Evolutionary conservation across 1,284 basidiomycete genomes (phyloP), one percentile per base, ranked within the genome.

Genomic region (Ustilago loliicola): DNA sequence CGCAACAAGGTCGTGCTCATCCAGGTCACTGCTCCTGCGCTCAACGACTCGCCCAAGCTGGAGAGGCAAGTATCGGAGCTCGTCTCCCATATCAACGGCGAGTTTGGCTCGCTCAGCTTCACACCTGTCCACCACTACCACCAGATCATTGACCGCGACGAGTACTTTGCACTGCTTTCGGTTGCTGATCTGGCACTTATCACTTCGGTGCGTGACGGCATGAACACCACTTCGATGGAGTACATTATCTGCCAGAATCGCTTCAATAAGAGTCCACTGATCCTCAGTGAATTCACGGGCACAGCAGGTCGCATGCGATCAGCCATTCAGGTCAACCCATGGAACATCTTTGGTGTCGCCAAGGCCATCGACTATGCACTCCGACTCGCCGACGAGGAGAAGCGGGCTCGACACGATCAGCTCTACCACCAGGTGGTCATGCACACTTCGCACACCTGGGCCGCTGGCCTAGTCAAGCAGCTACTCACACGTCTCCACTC

Each of bases 61-160:
- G 96, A 98, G 88, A 90, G 94, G 29, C 93, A 95, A 88, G 92
- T 98, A 9, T 95, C 94, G 55, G 95, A 99, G 88, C 89, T 98
- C 30, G 96, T 99, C 66, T 93, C 94, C 47, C 94, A 95, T 82
- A 98, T 99, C 88, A 99, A 99, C 83, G 95, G 95, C 77, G 92
- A 95, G 83, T 98, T 95, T 86, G 97, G 96, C 42, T 93, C 92
- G 71, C 88, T 99, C 52, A 95, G 97, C 88, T 99, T 98, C 85
- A 94, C 96, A 74, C 96, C 97, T 11, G 94, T 98, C n/a, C 96
- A 99, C 86, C 97, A 99, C 86, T 99, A 98, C 57, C 96, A 99
- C 88, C 96, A 99, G 88, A 92, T 94, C 5, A 92, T 99, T 82
- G 96, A 97, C 86, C 77, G 87, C 86, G 95, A 98, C 87, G 96